Evolutionary conservation across 306 rosid species (phyloP).

Genomic region (Abrus pulchellus): DNA sequence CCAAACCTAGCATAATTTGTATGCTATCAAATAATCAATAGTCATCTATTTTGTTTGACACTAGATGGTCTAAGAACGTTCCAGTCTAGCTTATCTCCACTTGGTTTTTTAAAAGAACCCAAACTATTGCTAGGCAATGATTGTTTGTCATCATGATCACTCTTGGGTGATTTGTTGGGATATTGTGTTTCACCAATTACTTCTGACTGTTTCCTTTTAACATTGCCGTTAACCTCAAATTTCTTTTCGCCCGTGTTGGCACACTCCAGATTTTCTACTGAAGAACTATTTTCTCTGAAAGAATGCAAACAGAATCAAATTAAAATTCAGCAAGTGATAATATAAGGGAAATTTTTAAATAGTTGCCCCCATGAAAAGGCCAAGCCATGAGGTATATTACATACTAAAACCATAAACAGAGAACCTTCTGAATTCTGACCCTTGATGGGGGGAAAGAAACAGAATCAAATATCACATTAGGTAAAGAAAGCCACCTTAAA

Average conservation of each 20-base stretch:
- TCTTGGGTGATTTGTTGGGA: slow-evolving; percentile 67
- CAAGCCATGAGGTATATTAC: background rate
- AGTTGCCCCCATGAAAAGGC: background rate
- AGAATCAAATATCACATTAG: background rate
- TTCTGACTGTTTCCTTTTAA: slow-evolving; percentile 72
- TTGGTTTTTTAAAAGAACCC: slow-evolving; percentile 75
- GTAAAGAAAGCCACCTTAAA: slow-evolving; percentile 59
- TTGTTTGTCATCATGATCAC: slow-evolving; percentile 50
- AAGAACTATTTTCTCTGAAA: slow-evolving; percentile 66
- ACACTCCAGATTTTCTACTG: slow-evolving; percentile 55
- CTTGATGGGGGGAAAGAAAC: background rate
- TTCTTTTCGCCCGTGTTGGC: slow-evolving; percentile 40
- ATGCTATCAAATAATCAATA: slow-evolving; percentile 45
- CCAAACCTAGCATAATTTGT: slow-evolving; percentile 30
- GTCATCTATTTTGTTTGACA: slow-evolving; percentile 58
- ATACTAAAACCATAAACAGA: slow-evolving; percentile 13
- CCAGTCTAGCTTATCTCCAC: slow-evolving; percentile 73
- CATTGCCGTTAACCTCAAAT: slow-evolving; percentile 54
- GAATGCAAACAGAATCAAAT: slow-evolving; percentile 40
- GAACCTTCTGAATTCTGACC: background rate
- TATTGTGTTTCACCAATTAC: slow-evolving; percentile 55
- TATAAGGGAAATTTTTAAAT: background rate
- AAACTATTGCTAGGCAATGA: slow-evolving; percentile 52
- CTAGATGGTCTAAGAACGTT: slow-evolving; percentile 73
- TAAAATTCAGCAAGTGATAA: slow-evolving; percentile 7